Percentiles rank a stretch among this genome's conserved stretches.
Evolutionary conservation across 192 early-diverging fungal species (phyloP).

Genomic region (Rhizoclosmatium globosum): DNA sequence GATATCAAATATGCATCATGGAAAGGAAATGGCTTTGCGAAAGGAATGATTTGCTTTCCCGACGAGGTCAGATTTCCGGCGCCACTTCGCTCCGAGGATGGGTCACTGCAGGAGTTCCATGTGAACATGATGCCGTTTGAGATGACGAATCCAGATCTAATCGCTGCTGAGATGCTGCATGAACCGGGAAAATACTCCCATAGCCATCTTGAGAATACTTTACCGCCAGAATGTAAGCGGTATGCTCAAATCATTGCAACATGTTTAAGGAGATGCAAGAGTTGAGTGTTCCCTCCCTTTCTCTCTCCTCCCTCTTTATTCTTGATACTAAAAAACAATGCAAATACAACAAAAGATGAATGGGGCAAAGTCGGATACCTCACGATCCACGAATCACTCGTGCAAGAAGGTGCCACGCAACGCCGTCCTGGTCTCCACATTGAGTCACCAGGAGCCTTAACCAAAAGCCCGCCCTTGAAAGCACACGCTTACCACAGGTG

Average conservation of each 20-base stretch:
- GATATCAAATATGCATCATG: too few species aligned
- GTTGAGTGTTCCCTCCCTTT: too few species aligned
- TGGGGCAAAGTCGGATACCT: conserved; percentile 11
- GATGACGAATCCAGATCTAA: neutral
- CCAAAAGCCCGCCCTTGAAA: neutral
- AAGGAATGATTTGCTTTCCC: neutral
- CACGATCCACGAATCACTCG: conserved; percentile 3
- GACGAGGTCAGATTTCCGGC: neutral
- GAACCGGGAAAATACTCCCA: neutral
- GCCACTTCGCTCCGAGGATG: neutral
- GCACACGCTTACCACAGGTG: conserved; percentile 3
- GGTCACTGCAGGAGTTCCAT: neutral
- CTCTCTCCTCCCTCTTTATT: too few species aligned
- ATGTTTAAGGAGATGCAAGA: neutral
- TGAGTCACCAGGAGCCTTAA: conserved; percentile 11
- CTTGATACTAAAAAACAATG: too few species aligned
- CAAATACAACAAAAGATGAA: neutral
- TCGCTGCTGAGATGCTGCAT: neutral
- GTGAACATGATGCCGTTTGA: conserved; percentile 25
- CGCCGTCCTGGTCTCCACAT: conserved; percentile 3
- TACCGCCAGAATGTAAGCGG: conserved; percentile 9
- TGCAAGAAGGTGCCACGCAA: conserved; percentile 4
- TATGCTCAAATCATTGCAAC: conserved; percentile 2
- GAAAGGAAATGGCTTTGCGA: neutral
- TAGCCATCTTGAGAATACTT: neutral